Conservation (phyloP, 2,329 filamentous ascomycete genomes). For the Rutstroemia sp. region DNA sequence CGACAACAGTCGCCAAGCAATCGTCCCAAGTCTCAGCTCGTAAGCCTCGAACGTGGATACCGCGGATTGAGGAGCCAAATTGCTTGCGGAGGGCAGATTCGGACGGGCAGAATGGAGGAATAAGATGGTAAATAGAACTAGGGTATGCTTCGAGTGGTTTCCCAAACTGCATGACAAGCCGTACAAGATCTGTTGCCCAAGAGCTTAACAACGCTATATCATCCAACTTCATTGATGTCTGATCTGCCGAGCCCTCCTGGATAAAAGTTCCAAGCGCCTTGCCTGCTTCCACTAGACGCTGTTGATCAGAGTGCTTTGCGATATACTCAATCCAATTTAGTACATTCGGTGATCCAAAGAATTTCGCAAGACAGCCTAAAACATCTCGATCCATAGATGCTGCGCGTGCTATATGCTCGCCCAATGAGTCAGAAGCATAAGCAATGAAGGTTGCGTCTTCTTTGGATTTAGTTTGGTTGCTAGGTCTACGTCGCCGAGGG, state of each 20-base stretch:
- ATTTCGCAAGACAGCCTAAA: constrained; percentile 17
- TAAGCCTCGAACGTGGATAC: constrained; percentile 16
- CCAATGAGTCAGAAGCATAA: constrained; percentile 25
- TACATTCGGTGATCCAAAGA: constrained; percentile 22
- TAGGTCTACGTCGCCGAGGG: background rate
- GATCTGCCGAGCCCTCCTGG: constrained; percentile 16
- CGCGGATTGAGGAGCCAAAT: constrained; percentile 11
- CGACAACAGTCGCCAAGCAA: constrained; percentile 17
- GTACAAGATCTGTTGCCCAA: constrained; percentile 28
- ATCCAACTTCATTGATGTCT: constrained; percentile 18
- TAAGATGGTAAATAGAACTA: constrained; percentile 27
- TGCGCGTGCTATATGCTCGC: constrained; percentile 20
- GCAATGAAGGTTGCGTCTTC: constrained; percentile 7
- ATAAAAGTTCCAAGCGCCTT: constrained; percentile 22
- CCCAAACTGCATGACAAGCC: constrained; percentile 29
- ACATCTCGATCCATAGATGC: constrained; percentile 14
- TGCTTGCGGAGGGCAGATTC: constrained; percentile 14
- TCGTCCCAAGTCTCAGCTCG: constrained; percentile 20
- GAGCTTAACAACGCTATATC: constrained; percentile 17
- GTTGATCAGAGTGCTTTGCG: constrained; percentile 15
- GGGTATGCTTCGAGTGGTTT: constrained; percentile 22
- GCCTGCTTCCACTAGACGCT: constrained; percentile 17
- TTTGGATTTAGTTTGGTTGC: background rate
- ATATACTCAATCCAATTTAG: constrained; percentile 28
- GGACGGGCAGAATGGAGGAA: constrained; percentile 31